Base-by-base conservation (phyloP, 2,329 filamentous ascomycete species). In the Sarocladium kiliense region DNA sequence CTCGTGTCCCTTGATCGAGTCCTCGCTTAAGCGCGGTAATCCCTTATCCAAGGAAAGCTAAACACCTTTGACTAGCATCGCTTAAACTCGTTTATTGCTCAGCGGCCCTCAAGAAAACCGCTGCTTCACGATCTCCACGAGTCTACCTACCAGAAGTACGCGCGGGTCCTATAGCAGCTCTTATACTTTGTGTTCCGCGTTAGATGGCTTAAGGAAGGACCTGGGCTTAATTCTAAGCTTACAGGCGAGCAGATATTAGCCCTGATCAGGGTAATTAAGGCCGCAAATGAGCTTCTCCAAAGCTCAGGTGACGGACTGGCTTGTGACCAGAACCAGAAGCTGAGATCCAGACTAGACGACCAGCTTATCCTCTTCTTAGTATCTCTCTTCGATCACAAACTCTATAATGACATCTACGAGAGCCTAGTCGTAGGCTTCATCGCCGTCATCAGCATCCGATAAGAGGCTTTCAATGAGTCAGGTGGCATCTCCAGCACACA, bases 301-400 rank as follows among this genome's bases (percentile, higher is more conserved):
- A 41, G 37, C 37, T 41, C n/a, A 41, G 37, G 37, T n/a, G 37
- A 41, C 18, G 37, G 37, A n/a, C 37, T 41, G n/a, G 37, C 37
- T 41, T 7, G n/a, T 41, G n/a, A 41, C 37, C 37, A 41, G 37
- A 41, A 18, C 37, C 37, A 41, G 37, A n/a, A 41, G 37, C 37
- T 41, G 37, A 41, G 37, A 41, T 41, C 37, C 18, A 41, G 37
- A n/a, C 37, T 41, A 11, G 37, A 41, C 37, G 18, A 41, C 18
- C 37, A 41, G 37, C 37, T 41, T n/a, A 41, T 41, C 37, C 9
- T 41, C 37, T 41, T 41, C 37, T 41, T 41, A 19, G 18, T n/a
- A 41, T 41, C 37, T 41, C 37, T 41, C 37, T 41, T 41, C n/a
- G 37, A 41, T 41, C 37, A 41, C n/a, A 41, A 41, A 41, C 37